These are phyloP conservation scores for Ciborinia camelliae DNA, from an alignment of 2,329 filamentous ascomycete genomes.

Conservation along the genomic window DNA sequence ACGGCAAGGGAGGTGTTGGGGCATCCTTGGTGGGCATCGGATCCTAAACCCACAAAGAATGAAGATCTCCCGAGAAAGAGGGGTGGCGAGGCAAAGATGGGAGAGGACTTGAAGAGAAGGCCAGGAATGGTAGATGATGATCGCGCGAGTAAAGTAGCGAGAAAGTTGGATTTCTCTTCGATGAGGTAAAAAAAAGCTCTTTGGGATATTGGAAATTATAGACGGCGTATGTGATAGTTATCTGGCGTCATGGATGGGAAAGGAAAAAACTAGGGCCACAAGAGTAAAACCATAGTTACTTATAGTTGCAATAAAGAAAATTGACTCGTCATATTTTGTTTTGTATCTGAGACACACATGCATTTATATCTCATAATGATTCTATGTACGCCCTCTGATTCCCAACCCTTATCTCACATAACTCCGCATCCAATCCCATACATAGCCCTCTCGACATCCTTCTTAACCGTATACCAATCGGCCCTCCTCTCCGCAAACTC, in stretches of 20 bases:
- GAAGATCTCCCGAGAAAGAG: slow-evolving; percentile 77
- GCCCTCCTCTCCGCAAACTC: slow-evolving; percentile 92
- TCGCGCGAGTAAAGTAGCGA: slow-evolving; percentile 57
- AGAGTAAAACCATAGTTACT: neutral
- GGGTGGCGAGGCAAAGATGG: slow-evolving; percentile 71
- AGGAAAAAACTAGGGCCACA: neutral
- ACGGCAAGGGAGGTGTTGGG: slow-evolving; percentile 73
- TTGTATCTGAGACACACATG: neutral
- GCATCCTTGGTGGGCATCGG: slow-evolving; percentile 81
- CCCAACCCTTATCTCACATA: slow-evolving; percentile 5
- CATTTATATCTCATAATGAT: neutral
- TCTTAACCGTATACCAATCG: slow-evolving; percentile 91
- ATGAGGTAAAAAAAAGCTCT: slow-evolving; percentile 30
- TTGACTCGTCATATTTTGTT: neutral
- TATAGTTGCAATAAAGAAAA: slow-evolving; percentile 4
- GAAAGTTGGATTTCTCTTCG: slow-evolving; percentile 37
- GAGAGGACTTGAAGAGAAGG: slow-evolving; percentile 60
- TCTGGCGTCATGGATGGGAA: slow-evolving; percentile 14
- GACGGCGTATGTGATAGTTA: neutral
- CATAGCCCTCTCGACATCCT: slow-evolving; percentile 91
- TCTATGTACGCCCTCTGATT: neutral
- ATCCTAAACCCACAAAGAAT: slow-evolving; percentile 79
- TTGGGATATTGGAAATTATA: neutral
- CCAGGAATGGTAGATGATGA: slow-evolving; percentile 69
- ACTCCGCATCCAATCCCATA: slow-evolving; percentile 85